Evolutionary conservation across 2,329 filamentous ascomycete species (phyloP), one percentile per base, ranked within the genome.

Genomic region (Gaeumannomyces tritici): DNA sequence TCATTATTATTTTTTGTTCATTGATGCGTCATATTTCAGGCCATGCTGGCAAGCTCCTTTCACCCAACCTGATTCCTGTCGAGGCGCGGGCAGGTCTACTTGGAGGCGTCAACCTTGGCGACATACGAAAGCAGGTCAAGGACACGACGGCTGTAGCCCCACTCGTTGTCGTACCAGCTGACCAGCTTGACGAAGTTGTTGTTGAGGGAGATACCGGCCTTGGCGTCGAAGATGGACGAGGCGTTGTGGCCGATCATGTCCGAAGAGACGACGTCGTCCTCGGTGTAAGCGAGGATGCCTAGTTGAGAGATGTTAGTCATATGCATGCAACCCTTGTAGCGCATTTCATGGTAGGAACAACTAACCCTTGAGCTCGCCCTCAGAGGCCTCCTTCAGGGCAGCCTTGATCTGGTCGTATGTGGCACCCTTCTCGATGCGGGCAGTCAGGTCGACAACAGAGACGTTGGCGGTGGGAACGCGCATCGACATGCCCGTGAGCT

Each of bases 401-500:
- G 82, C 78, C 89, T 97, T 98, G 88, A 99, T 98, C 79, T 96
- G 82, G 64, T 96, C 92, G 79, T 95, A 95, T 70, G 78, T 78
- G 73, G 90, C 93, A 73, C 80, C 80, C 89, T 97, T 98, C 87
- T 96, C 90, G 71, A 96, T 84, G 74, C 93, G 93, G 86, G 81
- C 87, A 74, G 95, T 99, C 77, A 99, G 82, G 81, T 99, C 95
- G 75, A 99, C 95, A 78, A 98, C 95, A 72, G 95, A 99, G 79
- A 99, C 95, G 85, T 99, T 98, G 85, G 91, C 80, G 71, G 95
- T 98, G 71, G 95, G 95, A 64, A 99, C 93, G 89, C 95, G 95
- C 90, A 99, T 95, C 74, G 95, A 86, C 95, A 99, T 98, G 83
- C 95, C 95, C 70, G 95, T 99, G 70, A 98, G 91, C 89, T 99